These are phyloP conservation scores for Akanthomyces uredinophilus DNA, from an alignment of 2,329 filamentous ascomycete species.

Conservation along the genomic window DNA sequence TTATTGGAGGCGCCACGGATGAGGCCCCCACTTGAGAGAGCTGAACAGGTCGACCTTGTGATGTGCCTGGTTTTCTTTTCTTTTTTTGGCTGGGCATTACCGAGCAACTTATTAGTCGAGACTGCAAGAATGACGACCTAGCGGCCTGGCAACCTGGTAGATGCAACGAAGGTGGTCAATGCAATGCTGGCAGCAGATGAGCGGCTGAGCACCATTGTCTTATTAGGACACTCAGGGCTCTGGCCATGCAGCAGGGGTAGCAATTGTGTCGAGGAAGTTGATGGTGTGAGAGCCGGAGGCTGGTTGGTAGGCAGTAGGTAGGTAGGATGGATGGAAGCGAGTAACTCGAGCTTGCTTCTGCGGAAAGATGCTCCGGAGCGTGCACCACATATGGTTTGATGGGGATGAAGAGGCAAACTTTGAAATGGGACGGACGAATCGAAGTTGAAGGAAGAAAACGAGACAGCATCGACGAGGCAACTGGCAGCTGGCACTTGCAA, in stretches of 20 bases:
- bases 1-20: slow-evolving; percentile 9
- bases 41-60: slow-evolving; percentile 11
- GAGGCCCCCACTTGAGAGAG: slow-evolving; percentile 2
- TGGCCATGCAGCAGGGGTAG: not conserved
- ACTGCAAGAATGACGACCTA: not conserved
- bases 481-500: not conserved
- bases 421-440: not conserved
- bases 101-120: too few species aligned
- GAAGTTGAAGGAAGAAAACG: not conserved
- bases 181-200: not conserved
- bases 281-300: not conserved
- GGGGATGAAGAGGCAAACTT: not conserved
- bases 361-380: not conserved
- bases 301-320: too few species aligned
- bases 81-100: not conserved
- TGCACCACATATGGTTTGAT: not conserved
- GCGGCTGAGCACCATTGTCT: not conserved
- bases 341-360: not conserved
- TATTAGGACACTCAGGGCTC: not conserved
- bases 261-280: not conserved
- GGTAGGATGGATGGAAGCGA: not conserved
- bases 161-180: not conserved
- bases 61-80: slow-evolving; percentile 11
- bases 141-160: not conserved
- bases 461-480: not conserved